Evolutionary conservation across 2,329 filamentous ascomycete species (phyloP).

Genomic region (Monilinia laxa): DNA sequence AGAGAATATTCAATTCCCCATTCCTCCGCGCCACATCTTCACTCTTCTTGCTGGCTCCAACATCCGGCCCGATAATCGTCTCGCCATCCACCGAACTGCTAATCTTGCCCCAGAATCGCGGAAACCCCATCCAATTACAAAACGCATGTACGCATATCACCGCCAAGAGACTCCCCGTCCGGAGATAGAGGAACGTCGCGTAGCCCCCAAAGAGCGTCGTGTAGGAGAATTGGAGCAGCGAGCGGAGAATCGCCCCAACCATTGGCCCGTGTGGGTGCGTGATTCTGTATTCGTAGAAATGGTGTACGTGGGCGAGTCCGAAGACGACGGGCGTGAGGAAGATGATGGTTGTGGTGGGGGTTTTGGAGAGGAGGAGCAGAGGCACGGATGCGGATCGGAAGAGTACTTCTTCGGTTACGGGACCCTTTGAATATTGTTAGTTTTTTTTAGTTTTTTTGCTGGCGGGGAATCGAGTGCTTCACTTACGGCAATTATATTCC

Average conservation of each 20-base stretch:
- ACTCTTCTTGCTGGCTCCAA: constrained; percentile 44
- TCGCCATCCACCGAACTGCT: constrained; percentile 39
- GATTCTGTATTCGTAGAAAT: constrained; percentile 91
- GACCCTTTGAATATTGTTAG: constrained; percentile 53
- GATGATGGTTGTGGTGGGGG: constrained; percentile 56
- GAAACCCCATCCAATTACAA: constrained; percentile 90
- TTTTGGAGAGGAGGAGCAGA: constrained; percentile 70
- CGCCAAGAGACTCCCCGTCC: constrained; percentile 77
- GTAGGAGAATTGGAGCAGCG: constrained; percentile 81
- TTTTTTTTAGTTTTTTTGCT: too few species aligned
- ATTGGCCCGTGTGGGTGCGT: constrained; percentile 71
- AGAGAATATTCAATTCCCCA: constrained; percentile 48
- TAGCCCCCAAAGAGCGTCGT: constrained; percentile 94
- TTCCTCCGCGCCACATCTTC: constrained; percentile 32
- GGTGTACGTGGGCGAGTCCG: constrained; percentile 89
- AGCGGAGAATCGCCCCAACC: constrained; percentile 63
- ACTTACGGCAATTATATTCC: constrained; percentile 82
- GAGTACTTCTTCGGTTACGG: constrained; percentile 87
- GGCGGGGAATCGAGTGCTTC: not conserved
- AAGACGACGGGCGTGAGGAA: constrained; percentile 87
- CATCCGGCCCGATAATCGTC: constrained; percentile 32
- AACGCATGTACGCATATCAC: constrained; percentile 79
- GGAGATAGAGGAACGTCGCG: constrained; percentile 82
- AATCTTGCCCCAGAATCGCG: constrained; percentile 79
- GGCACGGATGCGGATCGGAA: constrained; percentile 87